Percentiles rank a stretch among this genome's conserved stretches.
Conservation (phyloP, 2,329 filamentous ascomycete species). For the Rutstroemia sydowiana region DNA sequence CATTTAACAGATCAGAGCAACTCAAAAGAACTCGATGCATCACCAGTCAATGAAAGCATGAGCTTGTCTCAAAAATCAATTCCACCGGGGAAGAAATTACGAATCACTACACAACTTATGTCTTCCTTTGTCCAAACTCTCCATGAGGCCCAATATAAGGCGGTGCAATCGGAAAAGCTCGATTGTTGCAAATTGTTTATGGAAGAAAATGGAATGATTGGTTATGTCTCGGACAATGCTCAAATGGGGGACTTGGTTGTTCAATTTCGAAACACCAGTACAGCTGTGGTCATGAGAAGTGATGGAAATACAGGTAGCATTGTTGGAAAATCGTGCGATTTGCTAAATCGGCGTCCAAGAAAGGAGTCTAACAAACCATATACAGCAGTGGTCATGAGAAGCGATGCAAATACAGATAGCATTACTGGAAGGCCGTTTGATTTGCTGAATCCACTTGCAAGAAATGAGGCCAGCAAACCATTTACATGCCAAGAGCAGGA, state of each 20-base stretch:
- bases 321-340: constrained; percentile 2
- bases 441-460: neutral
- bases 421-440: constrained; percentile 2
- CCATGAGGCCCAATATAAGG: constrained; percentile 6
- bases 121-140: constrained; percentile 3
- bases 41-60: neutral
- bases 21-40: neutral
- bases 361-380: neutral
- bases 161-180: neutral
- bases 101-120: neutral
- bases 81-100: constrained; percentile 1
- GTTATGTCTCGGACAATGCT: constrained; percentile 1
- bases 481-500: constrained; percentile 3
- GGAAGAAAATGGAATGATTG: constrained; percentile 9
- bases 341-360: neutral
- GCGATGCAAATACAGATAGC: neutral
- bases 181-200: neutral
- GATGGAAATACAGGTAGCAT: neutral
- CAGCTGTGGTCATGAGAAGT: constrained; percentile 1
- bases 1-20: neutral
- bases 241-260: neutral
- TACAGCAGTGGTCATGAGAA: constrained; percentile 4
- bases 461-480: neutral
- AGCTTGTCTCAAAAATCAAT: neutral
- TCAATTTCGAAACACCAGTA: constrained; percentile 1